Base-by-base conservation (phyloP, 2,329 filamentous ascomycete genomes). In the Penicillium sp. region DNA sequence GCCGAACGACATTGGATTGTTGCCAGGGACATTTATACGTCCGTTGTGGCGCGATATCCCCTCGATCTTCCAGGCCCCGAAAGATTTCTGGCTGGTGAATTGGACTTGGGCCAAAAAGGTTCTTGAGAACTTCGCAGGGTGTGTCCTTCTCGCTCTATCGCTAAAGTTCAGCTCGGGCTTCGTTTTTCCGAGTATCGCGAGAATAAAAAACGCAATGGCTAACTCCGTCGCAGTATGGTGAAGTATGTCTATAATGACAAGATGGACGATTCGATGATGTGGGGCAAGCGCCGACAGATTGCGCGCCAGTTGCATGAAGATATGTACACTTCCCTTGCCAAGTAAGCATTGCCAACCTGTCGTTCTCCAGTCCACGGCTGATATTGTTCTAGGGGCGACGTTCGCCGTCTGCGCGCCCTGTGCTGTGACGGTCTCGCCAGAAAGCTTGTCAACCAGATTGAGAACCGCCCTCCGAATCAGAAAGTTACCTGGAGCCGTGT, bases 311-410 rank as follows among this genome's bases (percentile, higher is more conserved):
- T 77, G n/a, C 74, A 78, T 47, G 49, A 63, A 37, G 50, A 60
- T 22, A 73, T 78, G 69, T 77, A 77, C 57, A 66, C 56, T 20
- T 65, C 70, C 18, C 74, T 77, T 51, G 74, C 75, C 20, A 55
- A 52, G 58, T 76, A 71, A 56, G 66, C 62, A 29, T 24, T 24
- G 16, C 31, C 29, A 8, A n/a, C 18, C 7, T 29, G 20, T 11
- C 6, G 4, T 4, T 24, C 28, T 29, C 23, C 9, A 3, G 10
- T 18, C 11, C 13, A 22, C 18, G 10, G 18, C 44, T 46, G 45
- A 50, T 37, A 23, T 34, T 23, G 14, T 1, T 26, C 7, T 46
- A 71, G 59, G 18, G 66, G 61, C 46, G 70, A 74, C 36, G 54
- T 69, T 9, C 32, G 50, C 10, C 59, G 60, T 14, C 42, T 74